Evolutionary conservation across 805 yeast genomes (phyloP).

Genomic region (Myxozyma neglecta): DNA sequence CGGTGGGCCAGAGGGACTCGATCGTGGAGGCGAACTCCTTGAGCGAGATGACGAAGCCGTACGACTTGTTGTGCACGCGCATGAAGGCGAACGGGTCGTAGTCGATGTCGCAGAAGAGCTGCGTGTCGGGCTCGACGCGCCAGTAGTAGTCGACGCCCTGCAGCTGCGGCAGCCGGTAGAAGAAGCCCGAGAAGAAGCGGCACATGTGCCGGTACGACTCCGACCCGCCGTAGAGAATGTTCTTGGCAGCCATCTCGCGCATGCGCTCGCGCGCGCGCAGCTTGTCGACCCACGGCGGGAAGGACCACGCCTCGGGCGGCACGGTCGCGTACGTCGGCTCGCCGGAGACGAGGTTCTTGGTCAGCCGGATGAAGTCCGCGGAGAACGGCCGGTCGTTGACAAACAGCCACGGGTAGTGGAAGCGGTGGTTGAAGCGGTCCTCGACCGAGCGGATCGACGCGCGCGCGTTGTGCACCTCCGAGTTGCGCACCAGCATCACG

Average conservation of each 20-base stretch:
- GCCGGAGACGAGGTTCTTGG: constrained; percentile 58
- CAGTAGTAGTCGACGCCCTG: constrained; percentile 66
- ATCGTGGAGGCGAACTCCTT: constrained; percentile 58
- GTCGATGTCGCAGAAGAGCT: constrained; percentile 71
- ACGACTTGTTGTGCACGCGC: constrained; percentile 55
- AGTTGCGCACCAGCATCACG: constrained; percentile 68
- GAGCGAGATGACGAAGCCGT: constrained; percentile 67
- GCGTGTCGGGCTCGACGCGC: constrained; percentile 83
- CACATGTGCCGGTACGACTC: constrained; percentile 78
- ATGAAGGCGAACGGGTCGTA: constrained; percentile 55
- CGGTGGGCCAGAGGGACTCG: constrained; percentile 61
- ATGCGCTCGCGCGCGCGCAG: constrained; percentile 51
- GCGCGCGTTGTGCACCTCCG: constrained; percentile 58
- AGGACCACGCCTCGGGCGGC: constrained; percentile 61
- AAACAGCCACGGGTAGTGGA: constrained; percentile 77
- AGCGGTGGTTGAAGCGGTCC: constrained; percentile 61
- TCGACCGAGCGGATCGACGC: constrained; percentile 62
- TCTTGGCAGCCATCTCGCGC: constrained; percentile 45
- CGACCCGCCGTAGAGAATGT: constrained; percentile 58
- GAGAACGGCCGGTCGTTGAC: constrained; percentile 66
- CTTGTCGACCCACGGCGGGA: constrained; percentile 54
- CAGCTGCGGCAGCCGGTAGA: constrained; percentile 60
- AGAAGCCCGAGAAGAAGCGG: constrained; percentile 73
- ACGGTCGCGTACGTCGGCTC: constrained; percentile 61
- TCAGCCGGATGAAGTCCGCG: constrained; percentile 52